Percentiles rank a stretch among this genome's conserved stretches.
Evolutionary conservation across 192 early-diverging fungal genomes (phyloP).

Genomic region (Hyaloraphidium curvatum): DNA sequence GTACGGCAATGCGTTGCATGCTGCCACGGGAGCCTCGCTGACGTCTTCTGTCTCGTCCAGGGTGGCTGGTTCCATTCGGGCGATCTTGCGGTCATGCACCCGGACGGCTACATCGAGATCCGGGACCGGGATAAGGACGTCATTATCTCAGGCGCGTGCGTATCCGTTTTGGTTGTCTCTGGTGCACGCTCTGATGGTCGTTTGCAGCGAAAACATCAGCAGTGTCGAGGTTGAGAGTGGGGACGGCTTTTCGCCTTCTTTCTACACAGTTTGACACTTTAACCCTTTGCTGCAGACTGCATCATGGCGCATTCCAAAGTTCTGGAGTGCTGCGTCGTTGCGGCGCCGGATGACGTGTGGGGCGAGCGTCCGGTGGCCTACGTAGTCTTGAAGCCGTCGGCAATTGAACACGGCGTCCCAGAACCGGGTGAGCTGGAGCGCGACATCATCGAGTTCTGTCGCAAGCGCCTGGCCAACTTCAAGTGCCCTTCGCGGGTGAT

Average conservation of each 20-base stretch:
- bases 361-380: constrained; percentile 27
- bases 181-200: too few relatives aligned
- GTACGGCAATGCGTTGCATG: too few relatives aligned
- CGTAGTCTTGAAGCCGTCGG: not conserved
- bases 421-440: not conserved
- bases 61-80: constrained; percentile 36
- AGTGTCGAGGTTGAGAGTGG: constrained; percentile 33
- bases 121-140: constrained; percentile 40
- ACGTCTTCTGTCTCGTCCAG: too few relatives aligned
- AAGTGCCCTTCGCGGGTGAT: constrained; percentile 25
- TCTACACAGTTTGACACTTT: too few relatives aligned
- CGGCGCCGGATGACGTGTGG: constrained; percentile 30
- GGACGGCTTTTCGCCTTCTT: too few relatives aligned
- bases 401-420: not conserved
- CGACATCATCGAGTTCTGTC: constrained; percentile 18
- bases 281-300: too few relatives aligned
- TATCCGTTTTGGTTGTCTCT: not conserved
- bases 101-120: constrained; percentile 36
- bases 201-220: constrained; percentile 38
- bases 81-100: constrained; percentile 34
- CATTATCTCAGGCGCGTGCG: constrained; percentile 20
- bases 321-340: constrained; percentile 35
- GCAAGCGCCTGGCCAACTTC: constrained; percentile 24
- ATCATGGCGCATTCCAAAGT: constrained; percentile 24
- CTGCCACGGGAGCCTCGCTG: too few relatives aligned